phyloP scores from a whole-genome alignment of 306 rosid species.

The Glycine tomentella region DNA sequence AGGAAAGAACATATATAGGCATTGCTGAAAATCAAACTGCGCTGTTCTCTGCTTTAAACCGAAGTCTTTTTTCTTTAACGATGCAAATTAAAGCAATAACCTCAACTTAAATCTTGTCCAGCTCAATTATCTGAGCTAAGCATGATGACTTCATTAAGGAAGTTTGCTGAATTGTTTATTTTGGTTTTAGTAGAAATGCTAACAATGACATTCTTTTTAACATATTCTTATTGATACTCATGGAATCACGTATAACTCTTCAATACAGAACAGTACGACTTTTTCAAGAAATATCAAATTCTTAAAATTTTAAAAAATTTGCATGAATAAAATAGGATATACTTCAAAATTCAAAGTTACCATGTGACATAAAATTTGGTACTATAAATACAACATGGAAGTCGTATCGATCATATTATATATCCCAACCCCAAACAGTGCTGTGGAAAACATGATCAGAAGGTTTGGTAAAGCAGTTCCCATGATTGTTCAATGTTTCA shows the following conservation, averaged over 20 bases:
- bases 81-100: background rate
- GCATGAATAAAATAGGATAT: background rate
- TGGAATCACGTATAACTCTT: background rate
- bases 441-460: conserved; percentile 22
- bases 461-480: conserved; percentile 19
- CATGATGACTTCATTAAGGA: conserved; percentile 25
- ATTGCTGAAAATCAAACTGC: conserved; percentile 12
- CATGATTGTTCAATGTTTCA: conserved; percentile 56
- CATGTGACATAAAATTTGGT: conserved; percentile 6
- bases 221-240: too few species aligned
- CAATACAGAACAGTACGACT: background rate
- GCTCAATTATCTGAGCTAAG: conserved; percentile 28
- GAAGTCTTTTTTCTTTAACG: conserved; percentile 12
- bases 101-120: conserved; percentile 20
- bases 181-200: background rate
- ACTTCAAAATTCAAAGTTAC: conserved; percentile 20
- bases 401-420: background rate
- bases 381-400: conserved; percentile 38
- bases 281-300: too few species aligned
- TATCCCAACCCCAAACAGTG: conserved; percentile 25
- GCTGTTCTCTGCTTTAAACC: conserved; percentile 38
- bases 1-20: conserved; percentile 49
- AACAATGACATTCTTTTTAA: background rate
- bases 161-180: conserved; percentile 31
- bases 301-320: background rate